Percentiles rank a stretch among this genome's conserved stretches.
Evolutionary conservation across 2,329 filamentous ascomycete species (phyloP).

Genomic region (Penicillium sp.): DNA sequence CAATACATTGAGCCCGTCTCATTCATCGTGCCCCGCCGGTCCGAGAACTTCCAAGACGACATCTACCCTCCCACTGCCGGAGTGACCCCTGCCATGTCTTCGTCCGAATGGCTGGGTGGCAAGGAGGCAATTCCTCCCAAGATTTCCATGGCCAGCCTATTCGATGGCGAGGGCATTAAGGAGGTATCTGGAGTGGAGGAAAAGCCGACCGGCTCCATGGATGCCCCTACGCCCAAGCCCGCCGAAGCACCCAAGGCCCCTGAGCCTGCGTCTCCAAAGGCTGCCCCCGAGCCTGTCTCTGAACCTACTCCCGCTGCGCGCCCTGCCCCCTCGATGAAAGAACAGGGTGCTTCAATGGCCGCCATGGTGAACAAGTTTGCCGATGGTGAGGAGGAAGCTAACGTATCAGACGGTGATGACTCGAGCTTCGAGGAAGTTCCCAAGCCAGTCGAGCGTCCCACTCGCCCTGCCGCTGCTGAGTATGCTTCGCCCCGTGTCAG

Average conservation of each 20-base stretch:
- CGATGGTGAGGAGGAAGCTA: conserved; percentile 58
- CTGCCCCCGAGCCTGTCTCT: conserved; percentile 22
- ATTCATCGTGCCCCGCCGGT: conserved; percentile 87
- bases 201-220: conserved; percentile 29
- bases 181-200: conserved; percentile 53
- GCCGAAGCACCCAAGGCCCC: conserved; percentile 38
- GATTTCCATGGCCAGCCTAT: conserved; percentile 86
- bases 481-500: conserved; percentile 24
- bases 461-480: conserved; percentile 22
- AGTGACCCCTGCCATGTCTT: conserved; percentile 67
- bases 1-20: conserved; percentile 90
- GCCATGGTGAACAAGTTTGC: conserved; percentile 78
- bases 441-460: conserved; percentile 61
- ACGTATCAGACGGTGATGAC: conserved; percentile 53
- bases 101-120: conserved; percentile 75
- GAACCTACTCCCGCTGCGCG: conserved; percentile 33
- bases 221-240: conserved; percentile 42
- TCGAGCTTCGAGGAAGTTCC: conserved; percentile 82
- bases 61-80: conserved; percentile 85
- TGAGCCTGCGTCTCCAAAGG: conserved; percentile 29
- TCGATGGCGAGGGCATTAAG: conserved; percentile 70
- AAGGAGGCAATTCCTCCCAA: conserved; percentile 78
- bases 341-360: conserved; percentile 80
- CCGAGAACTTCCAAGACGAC: conserved; percentile 92
- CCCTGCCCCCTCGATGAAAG: conserved; percentile 62